Conservation (phyloP, 805 yeast genomes). For the Saturnispora galanensis region DNA sequence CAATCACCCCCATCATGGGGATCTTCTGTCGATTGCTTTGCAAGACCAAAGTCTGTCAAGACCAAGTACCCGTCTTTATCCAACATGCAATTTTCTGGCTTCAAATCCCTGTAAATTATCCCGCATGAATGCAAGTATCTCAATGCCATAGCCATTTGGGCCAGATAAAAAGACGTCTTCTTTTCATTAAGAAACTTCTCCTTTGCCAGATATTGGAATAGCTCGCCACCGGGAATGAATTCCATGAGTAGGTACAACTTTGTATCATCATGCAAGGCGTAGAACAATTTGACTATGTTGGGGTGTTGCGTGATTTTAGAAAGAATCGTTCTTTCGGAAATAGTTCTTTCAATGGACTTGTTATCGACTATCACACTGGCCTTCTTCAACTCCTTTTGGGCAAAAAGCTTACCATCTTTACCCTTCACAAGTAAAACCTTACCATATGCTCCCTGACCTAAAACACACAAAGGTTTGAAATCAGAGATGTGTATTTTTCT, state of each 20-base stretch:
- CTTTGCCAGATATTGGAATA: constrained; percentile 50
- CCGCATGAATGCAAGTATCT: constrained; percentile 67
- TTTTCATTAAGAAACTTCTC: constrained; percentile 40
- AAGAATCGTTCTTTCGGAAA: constrained; percentile 65
- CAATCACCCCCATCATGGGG: constrained; percentile 25
- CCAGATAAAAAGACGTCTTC: constrained; percentile 62
- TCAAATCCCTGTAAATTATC: constrained; percentile 75
- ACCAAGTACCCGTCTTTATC: constrained; percentile 69
- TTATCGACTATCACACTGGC: constrained; percentile 53
- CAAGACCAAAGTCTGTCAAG: constrained; percentile 77
- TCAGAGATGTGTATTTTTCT: constrained; percentile 31
- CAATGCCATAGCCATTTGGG: constrained; percentile 72
- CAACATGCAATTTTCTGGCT: constrained; percentile 80
- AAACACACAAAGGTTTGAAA: constrained; percentile 59
- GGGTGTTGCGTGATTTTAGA: constrained; percentile 59
- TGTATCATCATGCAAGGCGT: constrained; percentile 70
- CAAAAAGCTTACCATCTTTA: constrained; percentile 51
- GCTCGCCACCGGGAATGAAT: constrained; percentile 86
- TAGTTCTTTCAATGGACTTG: constrained; percentile 58
- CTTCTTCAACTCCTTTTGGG: constrained; percentile 76
- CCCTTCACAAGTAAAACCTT: constrained; percentile 70
- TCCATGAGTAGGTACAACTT: constrained; percentile 68
- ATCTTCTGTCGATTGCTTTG: constrained; percentile 33
- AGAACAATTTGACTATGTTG: constrained; percentile 71
- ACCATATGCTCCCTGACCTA: constrained; percentile 85